Evolutionary conservation across 805 yeast genomes (phyloP).

Genomic region (Wickerhamiella alocasiicola): DNA sequence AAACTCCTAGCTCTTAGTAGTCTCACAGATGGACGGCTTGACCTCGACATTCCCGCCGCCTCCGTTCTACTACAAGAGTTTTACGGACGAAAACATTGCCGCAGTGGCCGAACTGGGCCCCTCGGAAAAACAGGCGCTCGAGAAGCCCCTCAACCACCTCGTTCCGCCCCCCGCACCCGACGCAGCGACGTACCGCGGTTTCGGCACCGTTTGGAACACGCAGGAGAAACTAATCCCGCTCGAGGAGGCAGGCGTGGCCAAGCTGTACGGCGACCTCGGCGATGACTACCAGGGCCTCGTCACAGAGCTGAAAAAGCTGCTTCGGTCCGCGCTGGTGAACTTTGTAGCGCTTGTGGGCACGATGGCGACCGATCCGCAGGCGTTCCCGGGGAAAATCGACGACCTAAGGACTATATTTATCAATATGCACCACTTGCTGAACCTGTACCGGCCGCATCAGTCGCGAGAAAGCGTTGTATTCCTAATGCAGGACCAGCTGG

Average conservation of each 20-base stretch:
- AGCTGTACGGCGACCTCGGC: conserved; percentile 40
- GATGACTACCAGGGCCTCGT: conserved; percentile 17
- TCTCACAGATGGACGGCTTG: conserved; percentile 25
- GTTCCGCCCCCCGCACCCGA: conserved; percentile 28
- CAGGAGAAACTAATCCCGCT: conserved; percentile 65
- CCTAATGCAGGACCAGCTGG: conserved; percentile 55
- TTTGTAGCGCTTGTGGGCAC: conserved; percentile 74
- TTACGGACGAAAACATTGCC: conserved; percentile 49
- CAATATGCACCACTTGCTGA: conserved; percentile 82
- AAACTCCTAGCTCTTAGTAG: too few relatives aligned
- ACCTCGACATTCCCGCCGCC: conserved; percentile 91
- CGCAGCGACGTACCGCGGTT: conserved; percentile 57
- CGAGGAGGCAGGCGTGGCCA: conserved; percentile 63
- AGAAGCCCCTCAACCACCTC: conserved; percentile 17
- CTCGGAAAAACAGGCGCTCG: conserved; percentile 15
- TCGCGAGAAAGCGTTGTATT: conserved; percentile 78
- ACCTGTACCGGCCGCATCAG: conserved; percentile 91
- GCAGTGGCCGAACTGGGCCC: conserved; percentile 27
- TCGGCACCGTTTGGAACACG: conserved; percentile 80
- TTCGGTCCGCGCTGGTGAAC: conserved; percentile 66
- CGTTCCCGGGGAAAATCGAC: conserved; percentile 53
- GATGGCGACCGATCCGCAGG: conserved; percentile 58
- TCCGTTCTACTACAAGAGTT: conserved; percentile 66
- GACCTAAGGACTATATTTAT: conserved; percentile 67
- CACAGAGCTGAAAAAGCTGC: conserved; percentile 59